Conservation (phyloP, 805 yeast genomes). For the Wickerhamiella slavikovae region DNA sequence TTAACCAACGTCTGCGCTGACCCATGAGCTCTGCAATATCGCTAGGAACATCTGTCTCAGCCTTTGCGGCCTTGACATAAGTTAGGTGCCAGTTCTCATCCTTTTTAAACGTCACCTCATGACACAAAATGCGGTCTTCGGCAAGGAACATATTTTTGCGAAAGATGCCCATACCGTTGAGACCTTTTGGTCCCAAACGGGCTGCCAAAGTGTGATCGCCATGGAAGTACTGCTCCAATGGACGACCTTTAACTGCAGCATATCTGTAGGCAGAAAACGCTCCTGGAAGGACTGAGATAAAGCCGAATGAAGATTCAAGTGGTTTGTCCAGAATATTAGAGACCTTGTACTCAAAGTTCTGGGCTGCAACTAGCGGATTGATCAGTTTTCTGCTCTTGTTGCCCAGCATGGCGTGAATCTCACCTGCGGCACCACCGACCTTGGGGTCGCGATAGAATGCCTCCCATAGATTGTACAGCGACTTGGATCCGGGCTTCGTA, state of each 20-base stretch:
- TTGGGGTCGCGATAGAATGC: constrained; percentile 36
- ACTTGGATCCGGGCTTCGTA: constrained; percentile 37
- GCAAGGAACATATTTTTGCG: constrained; percentile 52
- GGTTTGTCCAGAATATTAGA: constrained; percentile 51
- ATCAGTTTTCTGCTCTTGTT: constrained; percentile 22
- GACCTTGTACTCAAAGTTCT: constrained; percentile 46
- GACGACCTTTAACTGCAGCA: constrained; percentile 40
- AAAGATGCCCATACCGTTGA: constrained; percentile 41
- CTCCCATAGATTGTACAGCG: constrained; percentile 40
- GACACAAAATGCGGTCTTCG: constrained; percentile 47
- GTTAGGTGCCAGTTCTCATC: constrained; percentile 39
- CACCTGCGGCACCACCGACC: constrained; percentile 60
- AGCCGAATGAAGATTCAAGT: constrained; percentile 42
- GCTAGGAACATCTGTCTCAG: constrained; percentile 53
- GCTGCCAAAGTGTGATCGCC: constrained; percentile 35
- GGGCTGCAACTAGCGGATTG: constrained; percentile 44
- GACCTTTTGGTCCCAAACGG: constrained; percentile 28
- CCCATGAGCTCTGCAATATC: constrained; percentile 38
- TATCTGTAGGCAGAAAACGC: constrained; percentile 48
- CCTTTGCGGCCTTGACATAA: constrained; percentile 40
- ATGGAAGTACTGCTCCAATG: constrained; percentile 44
- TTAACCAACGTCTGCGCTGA: constrained; percentile 49
- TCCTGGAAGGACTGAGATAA: constrained; percentile 45
- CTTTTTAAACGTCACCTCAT: constrained; percentile 39
- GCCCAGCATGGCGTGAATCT: constrained; percentile 38